Base-by-base conservation (phyloP, 768 basidiomycete genomes). In the Arthromyces matolae region DNA sequence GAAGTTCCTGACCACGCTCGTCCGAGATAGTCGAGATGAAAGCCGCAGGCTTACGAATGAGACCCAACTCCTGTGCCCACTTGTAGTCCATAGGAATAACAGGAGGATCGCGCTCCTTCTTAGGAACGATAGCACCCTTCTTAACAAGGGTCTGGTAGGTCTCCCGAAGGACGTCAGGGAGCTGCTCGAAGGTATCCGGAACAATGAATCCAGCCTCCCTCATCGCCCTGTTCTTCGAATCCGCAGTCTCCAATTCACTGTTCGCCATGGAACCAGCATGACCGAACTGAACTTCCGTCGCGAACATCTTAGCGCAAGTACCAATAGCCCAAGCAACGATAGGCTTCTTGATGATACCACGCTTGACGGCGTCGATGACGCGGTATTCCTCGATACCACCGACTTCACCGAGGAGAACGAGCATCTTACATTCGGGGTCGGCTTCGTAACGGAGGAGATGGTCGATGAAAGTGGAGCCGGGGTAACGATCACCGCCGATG, bases 1-100 rank as follows among this genome's bases (percentile, higher is more conserved):
- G 71, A 49, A 99, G 80, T 75, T 99, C 96, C 71, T 98, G 94
- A 0, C 96, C 96, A 63, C 95, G 89, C 77, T 98, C 96, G 71
- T 99, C 96, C 40, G 93, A 96, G 71, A 98, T 99, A 56, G 96
- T 96, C 25, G 93, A 96, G 76, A 96, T 95, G 78, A 95, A 96
- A 3, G 96, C 93, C 31, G 95, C 94, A 16, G 94, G 96, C 73
- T 97, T 98, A 65, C 95, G 87, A 73, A 98, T 94, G 64, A 99
- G 84, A 48, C 95, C 95, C 46, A 97, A 85, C 73, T 96, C 93
- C 65, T 94, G 91, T 28, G 94, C 94, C 95, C 95, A 97, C 78
- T 98, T 97, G 84, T 97, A 99, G 73, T 99, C 95, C 92, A 98
- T 97, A n/a, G 95, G 95, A 64, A 98, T 97, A 48, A 89, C 84